Evolutionary conservation across 2,329 filamentous ascomycete genomes (phyloP), one percentile per base, ranked within the genome.

Genomic region (Arachnomyces sp.): DNA sequence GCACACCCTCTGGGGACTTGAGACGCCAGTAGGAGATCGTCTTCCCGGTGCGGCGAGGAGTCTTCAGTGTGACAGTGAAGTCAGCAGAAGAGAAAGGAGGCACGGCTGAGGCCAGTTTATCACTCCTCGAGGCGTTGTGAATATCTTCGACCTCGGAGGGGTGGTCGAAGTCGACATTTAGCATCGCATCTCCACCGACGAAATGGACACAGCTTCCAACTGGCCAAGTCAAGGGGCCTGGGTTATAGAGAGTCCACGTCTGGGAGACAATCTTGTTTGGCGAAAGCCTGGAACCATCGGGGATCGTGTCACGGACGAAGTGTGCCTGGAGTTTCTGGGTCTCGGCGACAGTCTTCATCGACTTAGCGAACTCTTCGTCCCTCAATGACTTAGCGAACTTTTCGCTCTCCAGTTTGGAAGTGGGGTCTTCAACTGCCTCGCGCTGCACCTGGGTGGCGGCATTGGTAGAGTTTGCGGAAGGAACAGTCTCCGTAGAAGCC

Each of bases 21-120:
- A 98, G 70, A 47, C 90, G 88, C 92, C 92, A 98, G 74, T 95
- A 95, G 2, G 92, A 96, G 56, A 94, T 92, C 44, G 81, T 74
- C 61, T 82, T 84, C 40, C 90, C 89, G 40, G 78, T 66, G 36
- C 84, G 83, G 38, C 71, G 65, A 12, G 90, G 88, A 13, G 87
- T 85, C 61, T 87, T 86, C 61, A 98, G 79, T 31, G 82, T 70
- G 28, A 95, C 84, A 29, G 83, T 86, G 69, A 98, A 98, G 15
- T 81, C 71, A 44, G 80, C 77, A 52, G 82, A 77, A 58, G 90
- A 76, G 20, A 86, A 87, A 29, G 84, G 79, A 38, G 76, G 72
- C 30, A 96, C 72, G 14, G 80, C 65, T 17, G 73, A 70, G 45
- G 78, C 76, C 59, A 86, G 79, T 41, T 84, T 74, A 38, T 87